A percentile compares a stretch with the other conserved stretches of the same genome.
Conservation (phyloP, 78 protist species). For the Pelomyxa schiedti region DNA sequence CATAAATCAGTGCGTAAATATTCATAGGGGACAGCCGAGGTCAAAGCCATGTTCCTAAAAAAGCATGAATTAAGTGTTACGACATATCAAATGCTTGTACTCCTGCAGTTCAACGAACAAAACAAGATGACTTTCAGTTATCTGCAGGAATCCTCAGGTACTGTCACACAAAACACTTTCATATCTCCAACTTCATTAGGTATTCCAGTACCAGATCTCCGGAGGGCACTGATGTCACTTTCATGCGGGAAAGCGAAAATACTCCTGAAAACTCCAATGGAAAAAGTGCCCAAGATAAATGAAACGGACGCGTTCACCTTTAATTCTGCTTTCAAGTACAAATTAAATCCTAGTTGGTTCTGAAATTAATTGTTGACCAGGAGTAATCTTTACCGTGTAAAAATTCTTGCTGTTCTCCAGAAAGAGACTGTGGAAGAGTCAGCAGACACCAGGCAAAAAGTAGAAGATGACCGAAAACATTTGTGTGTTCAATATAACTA, state of each 20-base stretch:
- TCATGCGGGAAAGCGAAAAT: conserved; percentile 62
- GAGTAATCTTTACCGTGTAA: conserved; percentile 52
- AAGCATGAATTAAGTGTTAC: conserved; percentile 73
- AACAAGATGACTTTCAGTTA: conserved; percentile 23
- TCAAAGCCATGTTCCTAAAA: conserved; percentile 51
- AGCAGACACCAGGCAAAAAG: conserved; percentile 44
- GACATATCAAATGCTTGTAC: conserved; percentile 66
- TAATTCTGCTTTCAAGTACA: conserved; percentile 58
- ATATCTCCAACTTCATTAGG: background rate
- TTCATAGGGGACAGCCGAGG: conserved; percentile 69
- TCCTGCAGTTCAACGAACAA: conserved; percentile 66
- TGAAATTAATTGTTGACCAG: too few relatives aligned
- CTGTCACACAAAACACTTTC: background rate
- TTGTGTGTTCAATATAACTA: conserved; percentile 26
- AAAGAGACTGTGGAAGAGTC: conserved; percentile 66
- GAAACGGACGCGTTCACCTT: conserved; percentile 63
- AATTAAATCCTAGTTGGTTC: too few relatives aligned
- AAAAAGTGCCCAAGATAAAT: conserved; percentile 11
- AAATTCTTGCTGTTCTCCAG: conserved; percentile 71
- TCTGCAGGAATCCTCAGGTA: background rate
- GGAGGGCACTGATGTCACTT: conserved; percentile 65
- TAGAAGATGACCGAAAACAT: conserved; percentile 60
- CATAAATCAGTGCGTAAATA: background rate
- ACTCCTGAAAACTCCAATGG: conserved; percentile 7
- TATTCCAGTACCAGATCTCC: conserved; percentile 54